Evolutionary conservation across 2,329 filamentous ascomycete species (phyloP), one percentile per base, ranked within the genome.

Genomic region (Neophaeococcomyces aloes): DNA sequence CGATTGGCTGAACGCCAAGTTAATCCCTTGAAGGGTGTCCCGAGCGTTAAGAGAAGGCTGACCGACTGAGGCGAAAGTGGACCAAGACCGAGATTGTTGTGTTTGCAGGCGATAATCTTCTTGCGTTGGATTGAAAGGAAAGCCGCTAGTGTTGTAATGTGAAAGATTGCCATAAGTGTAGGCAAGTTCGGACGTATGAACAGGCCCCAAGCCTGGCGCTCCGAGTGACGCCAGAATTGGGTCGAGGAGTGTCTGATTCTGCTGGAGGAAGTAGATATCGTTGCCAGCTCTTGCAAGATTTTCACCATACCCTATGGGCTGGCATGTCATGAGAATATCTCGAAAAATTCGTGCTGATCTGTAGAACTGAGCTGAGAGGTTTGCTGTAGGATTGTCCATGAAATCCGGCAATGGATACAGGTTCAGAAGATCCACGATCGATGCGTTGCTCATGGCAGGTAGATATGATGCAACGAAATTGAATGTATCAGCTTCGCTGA

Each of bases 241-340:
- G 2, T 64, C 66, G 2, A 74, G 57, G n/a, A 76, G 62, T 0
- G 72, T 76, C 51, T 75, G 71, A 54, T 76, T 76, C 59, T 68
- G 71, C 47, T 67, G 58, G 55, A 70, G 75, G 1, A 74, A 56
- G 52, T 68, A 76, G 3, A 72, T 67, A 3, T 56, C 52, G 46
- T 63, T 64, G 3, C 58, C 62, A 19, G 57, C 59, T 19, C 14
- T 36, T 1, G 64, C 59, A 18, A 73, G 57, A 1, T 63, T 59
- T 23, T 60, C 49, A 2, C 61, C 70, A 40, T 66, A 65, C 38
- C 63, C 61, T 7, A 72, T 51, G 1, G 71, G 65, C 31, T 67
- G 65, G 55, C 72, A 75, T 0, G 61, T 59, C 64, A 75, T 69
- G 23, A 73, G 38, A 32, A 75, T 66, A 53, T 76, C 74, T 11